These are phyloP conservation scores for Nevesoporus exiguus DNA, from an alignment of 768 basidiomycete genomes.

Conservation along the genomic window DNA sequence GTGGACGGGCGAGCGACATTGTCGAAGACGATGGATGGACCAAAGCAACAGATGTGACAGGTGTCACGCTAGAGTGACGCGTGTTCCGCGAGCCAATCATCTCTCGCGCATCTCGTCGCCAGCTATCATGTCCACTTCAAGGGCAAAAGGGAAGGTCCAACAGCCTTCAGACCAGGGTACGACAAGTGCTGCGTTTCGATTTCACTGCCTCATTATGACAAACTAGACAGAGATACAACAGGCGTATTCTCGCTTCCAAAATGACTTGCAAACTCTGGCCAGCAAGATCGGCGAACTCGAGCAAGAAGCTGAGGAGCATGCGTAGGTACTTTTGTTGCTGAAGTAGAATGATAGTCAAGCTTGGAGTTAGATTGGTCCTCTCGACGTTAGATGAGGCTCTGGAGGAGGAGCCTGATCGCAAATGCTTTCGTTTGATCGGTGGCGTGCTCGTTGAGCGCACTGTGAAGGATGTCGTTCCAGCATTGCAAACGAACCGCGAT, in stretches of 20 bases:
- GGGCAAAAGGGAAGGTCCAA: slow-evolving; percentile 56
- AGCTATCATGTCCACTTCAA: slow-evolving; percentile 46
- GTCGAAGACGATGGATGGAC: slow-evolving; percentile 17
- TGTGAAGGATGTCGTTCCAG: slow-evolving; percentile 90
- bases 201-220: slow-evolving; percentile 36
- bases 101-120: slow-evolving; percentile 12
- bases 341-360: not conserved
- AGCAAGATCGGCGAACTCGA: slow-evolving; percentile 96
- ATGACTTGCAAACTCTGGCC: slow-evolving; percentile 86
- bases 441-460: slow-evolving; percentile 95
- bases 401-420: slow-evolving; percentile 80
- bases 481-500: slow-evolving; percentile 83
- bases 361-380: slow-evolving; percentile 69
- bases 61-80: slow-evolving; percentile 26
- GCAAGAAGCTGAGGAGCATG: slow-evolving; percentile 92
- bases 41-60: slow-evolving; percentile 25
- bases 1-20: slow-evolving; percentile 59
- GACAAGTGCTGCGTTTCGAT: slow-evolving; percentile 10
- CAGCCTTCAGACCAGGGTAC: slow-evolving; percentile 71
- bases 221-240: slow-evolving; percentile 78
- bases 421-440: slow-evolving; percentile 95
- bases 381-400: slow-evolving; percentile 81
- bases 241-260: slow-evolving; percentile 77
- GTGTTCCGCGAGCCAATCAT: slow-evolving; percentile 26
- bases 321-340: slow-evolving; percentile 47